Base-by-base conservation (phyloP, 495 filamentous ascomycete genomes). In the Oleoguttula mirabilis region DNA sequence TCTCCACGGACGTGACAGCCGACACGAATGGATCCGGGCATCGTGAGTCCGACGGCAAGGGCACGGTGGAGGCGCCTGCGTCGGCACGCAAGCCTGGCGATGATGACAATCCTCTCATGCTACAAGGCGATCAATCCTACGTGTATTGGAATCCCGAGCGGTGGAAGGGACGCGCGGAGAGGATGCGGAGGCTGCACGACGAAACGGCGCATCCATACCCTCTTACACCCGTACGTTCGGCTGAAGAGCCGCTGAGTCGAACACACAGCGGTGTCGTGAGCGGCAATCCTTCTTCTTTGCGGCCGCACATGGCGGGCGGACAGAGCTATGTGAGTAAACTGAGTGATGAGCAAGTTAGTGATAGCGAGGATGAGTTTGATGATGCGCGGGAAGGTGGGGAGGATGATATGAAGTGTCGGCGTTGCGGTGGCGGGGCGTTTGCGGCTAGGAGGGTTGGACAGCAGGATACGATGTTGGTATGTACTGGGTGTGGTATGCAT, bases 51-150 rank as follows among this genome's bases (percentile, higher is more conserved):
- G n/a, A n/a, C n/a, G n/a, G n/a, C n/a, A n/a, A n/a, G n/a, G n/a
- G n/a, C n/a, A n/a, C n/a, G n/a, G n/a, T n/a, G n/a, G n/a, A n/a
- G n/a, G n/a, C n/a, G n/a, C n/a, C n/a, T n/a, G n/a, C n/a, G n/a
- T n/a, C n/a, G n/a, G n/a, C n/a, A n/a, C n/a, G n/a, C n/a, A n/a
- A n/a, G n/a, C n/a, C n/a, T n/a, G n/a, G n/a, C n/a, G n/a, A 23
- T 27, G 39, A 36, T 14, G 27, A 32, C 15, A 51, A 55, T 35
- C 52, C 48, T 6, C 47, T 55, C 15, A 21, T 19, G 20, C 25
- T 55, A 2, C 14, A 21, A 5, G 40, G 30, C 32, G 52, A 43
- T 14, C 33, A 44, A 17, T 44, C 43, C 4, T 48, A 51, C 33
- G 8, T 40, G 4, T 51, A 36, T 44, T 55, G 43, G 37, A 35